These are phyloP conservation scores for Cylindricascospora bacillispora DNA, from an alignment of 1,139 yeast genomes.

Conservation along the genomic window DNA sequence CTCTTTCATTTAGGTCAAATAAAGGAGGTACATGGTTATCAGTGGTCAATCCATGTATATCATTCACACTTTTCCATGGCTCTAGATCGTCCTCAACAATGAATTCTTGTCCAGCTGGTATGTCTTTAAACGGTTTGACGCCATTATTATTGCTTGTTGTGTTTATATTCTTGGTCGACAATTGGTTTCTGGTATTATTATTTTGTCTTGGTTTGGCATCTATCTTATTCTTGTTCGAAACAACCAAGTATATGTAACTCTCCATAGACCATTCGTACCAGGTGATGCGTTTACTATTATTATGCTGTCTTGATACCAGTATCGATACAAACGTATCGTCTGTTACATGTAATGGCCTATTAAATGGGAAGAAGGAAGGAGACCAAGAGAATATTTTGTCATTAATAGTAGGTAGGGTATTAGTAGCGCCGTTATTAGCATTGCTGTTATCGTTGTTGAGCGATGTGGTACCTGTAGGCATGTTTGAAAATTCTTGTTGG, in stretches of 20 bases:
- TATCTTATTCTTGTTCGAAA: constrained; percentile 18
- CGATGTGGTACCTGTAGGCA: too few species aligned
- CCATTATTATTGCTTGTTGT: not conserved
- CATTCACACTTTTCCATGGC: constrained; percentile 24
- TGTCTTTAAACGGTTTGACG: too few species aligned
- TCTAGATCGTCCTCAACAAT: not conserved
- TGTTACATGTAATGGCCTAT: constrained; percentile 35
- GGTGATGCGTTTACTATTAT: constrained; percentile 30
- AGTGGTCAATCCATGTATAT: constrained; percentile 19
- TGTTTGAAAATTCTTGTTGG: not conserved
- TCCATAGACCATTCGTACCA: constrained; percentile 73
- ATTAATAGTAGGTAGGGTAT: too few species aligned
- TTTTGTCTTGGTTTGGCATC: not conserved
- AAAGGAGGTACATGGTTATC: constrained; percentile 5
- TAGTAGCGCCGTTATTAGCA: too few species aligned
- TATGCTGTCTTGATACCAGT: constrained; percentile 29
- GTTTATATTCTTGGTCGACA: not conserved
- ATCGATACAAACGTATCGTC: constrained; percentile 44
- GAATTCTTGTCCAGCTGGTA: not conserved
- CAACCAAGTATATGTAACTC: constrained; percentile 32
- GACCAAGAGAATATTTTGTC: constrained; percentile 57
- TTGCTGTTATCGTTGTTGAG: too few species aligned
- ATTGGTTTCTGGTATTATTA: too few species aligned
- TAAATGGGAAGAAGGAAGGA: constrained; percentile 63
- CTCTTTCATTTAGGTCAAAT: constrained; percentile 7